A percentile compares a stretch with the other conserved stretches of the same genome.
Evolutionary conservation across 768 basidiomycete genomes (phyloP).

Genomic region (Agrocybe praecox): DNA sequence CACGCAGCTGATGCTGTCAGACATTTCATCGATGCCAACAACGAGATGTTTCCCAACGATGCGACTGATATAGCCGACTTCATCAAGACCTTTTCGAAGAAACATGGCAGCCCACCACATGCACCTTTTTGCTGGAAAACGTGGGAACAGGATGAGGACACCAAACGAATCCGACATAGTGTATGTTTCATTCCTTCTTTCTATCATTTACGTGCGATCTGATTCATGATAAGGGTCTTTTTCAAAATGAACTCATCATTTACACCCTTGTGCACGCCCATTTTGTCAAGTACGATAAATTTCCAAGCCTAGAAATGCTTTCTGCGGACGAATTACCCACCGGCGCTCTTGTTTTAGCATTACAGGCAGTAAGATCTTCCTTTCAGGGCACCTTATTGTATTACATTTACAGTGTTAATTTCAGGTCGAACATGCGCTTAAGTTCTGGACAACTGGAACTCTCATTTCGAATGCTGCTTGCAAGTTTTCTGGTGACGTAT

Average conservation of each 20-base stretch:
- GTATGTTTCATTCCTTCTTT: too few species aligned
- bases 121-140: constrained; percentile 7
- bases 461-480: background rate
- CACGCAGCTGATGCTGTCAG: constrained; percentile 10
- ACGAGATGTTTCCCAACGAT: too few species aligned
- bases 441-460: constrained; percentile 3
- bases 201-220: too few species aligned
- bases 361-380: constrained; percentile 14
- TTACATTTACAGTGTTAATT: background rate
- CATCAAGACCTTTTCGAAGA: background rate
- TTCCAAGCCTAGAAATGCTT: background rate
- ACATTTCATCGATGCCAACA: too few species aligned
- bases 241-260: constrained; percentile 15
- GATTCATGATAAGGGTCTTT: constrained; percentile 9
- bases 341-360: constrained; percentile 14
- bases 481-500: constrained; percentile 16
- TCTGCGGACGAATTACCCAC: constrained; percentile 5
- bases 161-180: background rate
- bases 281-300: constrained; percentile 12
- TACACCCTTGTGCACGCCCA: constrained; percentile 17
- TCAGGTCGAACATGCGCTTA: constrained; percentile 16
- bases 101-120: constrained; percentile 4
- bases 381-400: background rate
- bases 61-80: background rate
- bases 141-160: constrained; percentile 3